Evolutionary conservation across 2,329 filamentous ascomycete species (phyloP), one percentile per base, ranked within the genome.

Genomic region (Cyphellophora attinorum): DNA sequence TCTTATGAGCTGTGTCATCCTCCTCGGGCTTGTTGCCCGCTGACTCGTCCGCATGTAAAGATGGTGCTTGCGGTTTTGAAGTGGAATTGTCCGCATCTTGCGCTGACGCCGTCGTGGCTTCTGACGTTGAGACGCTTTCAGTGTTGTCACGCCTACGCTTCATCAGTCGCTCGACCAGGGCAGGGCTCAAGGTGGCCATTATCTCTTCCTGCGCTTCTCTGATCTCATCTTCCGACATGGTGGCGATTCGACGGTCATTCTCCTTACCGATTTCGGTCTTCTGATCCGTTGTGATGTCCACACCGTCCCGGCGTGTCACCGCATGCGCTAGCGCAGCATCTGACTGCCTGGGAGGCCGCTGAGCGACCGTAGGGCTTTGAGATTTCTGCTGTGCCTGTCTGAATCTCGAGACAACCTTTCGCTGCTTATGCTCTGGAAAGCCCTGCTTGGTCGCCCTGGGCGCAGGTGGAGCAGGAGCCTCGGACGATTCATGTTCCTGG

Each of bases 381-480:
- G 37, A 36, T 17, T 41, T 29, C 30, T 57, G 54, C 41, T 73
- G 68, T 51, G 77, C 74, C 51, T 84, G 78, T 55, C 85, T 93
- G 64, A 94, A 94, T 2, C 81, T 73, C 2, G 86, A 94, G 5
- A 74, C 60, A 38, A 73, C 72, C 37, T 67, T 70, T 45, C 88
- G 77, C 55, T 83, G 85, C 57, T 82, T 91, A 57, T 86, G 88
- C 39, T 79, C 76, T n/a, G 91, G 91, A 48, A 96, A 96, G 1
- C 91, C 91, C 10, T 74, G 77, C 13, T 67, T 62, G 6, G 77
- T 73, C 25, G 68, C 67, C 6, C 81, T 78, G 4, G 81, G 69
- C 43, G 74, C 78, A 14, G 75, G 67, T 4, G 61, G 53, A 19
- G 61, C 48, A 10, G 55, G 51, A 15, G 41, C 29, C n/a, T 37